phyloP scores from a whole-genome alignment of 768 basidiomycete species.

The Leccinum aurantiacum region DNA sequence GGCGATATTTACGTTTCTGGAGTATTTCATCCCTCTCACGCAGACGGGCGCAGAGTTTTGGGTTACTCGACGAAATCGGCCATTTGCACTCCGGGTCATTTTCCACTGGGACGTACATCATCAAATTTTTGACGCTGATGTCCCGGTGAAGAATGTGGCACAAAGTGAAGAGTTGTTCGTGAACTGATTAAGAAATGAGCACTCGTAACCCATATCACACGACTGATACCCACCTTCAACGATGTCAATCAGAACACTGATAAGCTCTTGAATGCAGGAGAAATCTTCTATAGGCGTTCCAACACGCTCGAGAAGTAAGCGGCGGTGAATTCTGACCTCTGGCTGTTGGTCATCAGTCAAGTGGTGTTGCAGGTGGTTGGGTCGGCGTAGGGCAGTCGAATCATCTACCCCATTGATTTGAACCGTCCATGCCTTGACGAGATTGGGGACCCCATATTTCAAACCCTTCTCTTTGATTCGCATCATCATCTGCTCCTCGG shows the following conservation, averaged over 20 bases:
- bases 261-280: background rate
- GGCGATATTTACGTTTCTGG: background rate
- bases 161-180: background rate
- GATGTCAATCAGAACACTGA: slow-evolving; percentile 1
- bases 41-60: background rate
- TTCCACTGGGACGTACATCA: background rate
- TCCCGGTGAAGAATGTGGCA: slow-evolving; percentile 1
- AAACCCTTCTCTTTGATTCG: background rate
- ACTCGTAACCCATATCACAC: background rate
- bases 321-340: background rate
- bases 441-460: background rate
- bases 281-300: background rate
- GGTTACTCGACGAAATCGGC: background rate
- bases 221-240: background rate
- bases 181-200: background rate
- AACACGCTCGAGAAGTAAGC: background rate
- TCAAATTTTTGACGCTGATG: background rate
- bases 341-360: background rate
- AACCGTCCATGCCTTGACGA: background rate
- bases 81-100: background rate
- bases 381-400: background rate
- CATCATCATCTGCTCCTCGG: background rate
- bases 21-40: background rate
- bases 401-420: background rate
- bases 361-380: background rate